Conservation (phyloP, 2,329 filamentous ascomycete species). For the Aspergillus fijiensis region DNA sequence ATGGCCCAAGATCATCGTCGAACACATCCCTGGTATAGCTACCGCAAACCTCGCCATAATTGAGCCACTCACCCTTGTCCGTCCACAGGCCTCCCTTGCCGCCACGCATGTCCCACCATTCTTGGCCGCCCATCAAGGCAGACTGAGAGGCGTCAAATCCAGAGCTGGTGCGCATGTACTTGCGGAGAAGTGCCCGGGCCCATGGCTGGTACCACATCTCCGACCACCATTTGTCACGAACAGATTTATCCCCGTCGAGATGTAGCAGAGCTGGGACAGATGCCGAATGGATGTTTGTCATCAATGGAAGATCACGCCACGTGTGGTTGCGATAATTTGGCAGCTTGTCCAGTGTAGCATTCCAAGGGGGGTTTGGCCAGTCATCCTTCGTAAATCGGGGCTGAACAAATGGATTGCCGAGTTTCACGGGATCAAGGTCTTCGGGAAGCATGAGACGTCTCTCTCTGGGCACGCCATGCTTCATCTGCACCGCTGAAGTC, state of each 20-base stretch:
- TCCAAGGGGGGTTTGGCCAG: slow-evolving; percentile 33
- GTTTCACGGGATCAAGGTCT: slow-evolving; percentile 34
- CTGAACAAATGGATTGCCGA: slow-evolving; percentile 37
- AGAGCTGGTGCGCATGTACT: slow-evolving; percentile 48
- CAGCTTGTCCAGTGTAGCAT: slow-evolving; percentile 44
- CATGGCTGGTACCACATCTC: slow-evolving; percentile 52
- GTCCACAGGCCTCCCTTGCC: slow-evolving; percentile 58
- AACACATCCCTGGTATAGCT: slow-evolving; percentile 49
- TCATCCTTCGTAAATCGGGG: slow-evolving; percentile 27
- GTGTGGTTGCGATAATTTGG: slow-evolving; percentile 39
- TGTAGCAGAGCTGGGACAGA: slow-evolving; percentile 48
- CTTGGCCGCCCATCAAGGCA: slow-evolving; percentile 47
- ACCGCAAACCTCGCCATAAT: slow-evolving; percentile 50
- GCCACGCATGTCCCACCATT: slow-evolving; percentile 51
- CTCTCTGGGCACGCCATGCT: slow-evolving; percentile 39
- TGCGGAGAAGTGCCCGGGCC: slow-evolving; percentile 51
- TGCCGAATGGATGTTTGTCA: slow-evolving; percentile 51
- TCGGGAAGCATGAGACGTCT: slow-evolving; percentile 39
- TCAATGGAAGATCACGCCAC: slow-evolving; percentile 47
- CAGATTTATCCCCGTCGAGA: slow-evolving; percentile 37
- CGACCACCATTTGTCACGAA: slow-evolving; percentile 42
- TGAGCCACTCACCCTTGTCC: slow-evolving; percentile 49
- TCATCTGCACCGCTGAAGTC: slow-evolving; percentile 36
- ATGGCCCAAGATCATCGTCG: slow-evolving; percentile 47
- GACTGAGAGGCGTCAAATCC: slow-evolving; percentile 45